Evolutionary conservation across 371 early-diverging fungal genomes (phyloP), one percentile per base, ranked within the genome.

Genomic region (Rhizopus stolonifer): DNA sequence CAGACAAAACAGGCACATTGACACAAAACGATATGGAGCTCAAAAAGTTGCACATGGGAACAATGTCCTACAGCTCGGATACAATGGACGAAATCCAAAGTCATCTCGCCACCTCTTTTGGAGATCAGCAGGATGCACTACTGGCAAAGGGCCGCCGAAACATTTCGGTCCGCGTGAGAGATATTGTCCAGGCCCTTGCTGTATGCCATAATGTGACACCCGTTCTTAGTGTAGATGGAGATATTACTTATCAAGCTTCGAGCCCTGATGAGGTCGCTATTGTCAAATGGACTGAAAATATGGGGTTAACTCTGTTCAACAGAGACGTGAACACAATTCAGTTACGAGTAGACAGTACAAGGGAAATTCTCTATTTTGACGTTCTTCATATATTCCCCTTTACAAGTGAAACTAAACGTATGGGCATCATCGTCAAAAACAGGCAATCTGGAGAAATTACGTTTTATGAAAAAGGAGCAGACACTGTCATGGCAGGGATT

Each of bases 21-120:
- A 99, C 99, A n/a, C 83, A 96, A 65, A 99, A 99, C 70, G 93
- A 95, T 56, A 99, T 99, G 99, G 96, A 94, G 58, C 81, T 99
- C 54, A 96, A 95, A 67, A 93, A 94, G 59, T 65, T 99, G 36
- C 99, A 99, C 61, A 88, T 99, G 87, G 99, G 99, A 36, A 93
- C 93, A 10, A 90, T 95, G 85, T 88, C 94, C 0, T 99, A 92
- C 69, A 85, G 90, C 25, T 69, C 77, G 21, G 99, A 98, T 62
- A 86, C 93, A 1, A 91, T 92, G 82, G 91, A 91, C 54, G 95
- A 94, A 61, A 86, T 95, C 11, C 79, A 83, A 29, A 67, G 78
- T 3, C 86, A 88, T 38, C 39, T 92, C 33, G 72, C 72, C 5
- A 72, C 76, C 4, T 83, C 86, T 1, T 87, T 82, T 62, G 76